A percentile compares a stretch with the other conserved stretches of the same genome.
These are phyloP conservation scores for Gossypium herbaceum DNA, from an alignment of 345 rosid species.

Conservation along the genomic window DNA sequence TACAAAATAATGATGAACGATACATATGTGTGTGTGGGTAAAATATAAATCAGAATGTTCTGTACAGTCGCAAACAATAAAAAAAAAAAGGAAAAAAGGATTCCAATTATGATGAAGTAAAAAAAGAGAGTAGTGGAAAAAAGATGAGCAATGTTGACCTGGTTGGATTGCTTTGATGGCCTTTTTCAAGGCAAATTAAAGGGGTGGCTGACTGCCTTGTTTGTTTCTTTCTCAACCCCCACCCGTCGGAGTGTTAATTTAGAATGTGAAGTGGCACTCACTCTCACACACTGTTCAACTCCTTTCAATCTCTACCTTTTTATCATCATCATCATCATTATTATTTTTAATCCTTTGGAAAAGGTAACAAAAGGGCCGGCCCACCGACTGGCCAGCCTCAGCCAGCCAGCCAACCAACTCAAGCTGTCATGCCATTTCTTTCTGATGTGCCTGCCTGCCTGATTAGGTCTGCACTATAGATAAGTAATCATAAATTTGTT, in stretches of 20 bases:
- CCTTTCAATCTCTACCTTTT: not conserved
- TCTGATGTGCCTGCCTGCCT: not conserved
- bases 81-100: not conserved
- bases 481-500: conserved; percentile 8
- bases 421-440: conserved; percentile 18
- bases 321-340: not conserved
- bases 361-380: conserved; percentile 16
- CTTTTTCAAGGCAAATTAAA: conserved; percentile 18
- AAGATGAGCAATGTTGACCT: conserved; percentile 22
- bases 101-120: conserved; percentile 20
- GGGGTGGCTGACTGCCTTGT: not conserved
- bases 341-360: conserved; percentile 1
- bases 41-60: no score
- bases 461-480: conserved; percentile 13
- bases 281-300: conserved; percentile 13
- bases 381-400: conserved; percentile 15
- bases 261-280: conserved; percentile 21
- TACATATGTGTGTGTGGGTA: not conserved
- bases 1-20: not conserved
- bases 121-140: conserved; percentile 1
- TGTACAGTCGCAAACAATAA: no score
- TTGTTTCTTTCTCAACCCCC: conserved; percentile 2
- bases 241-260: not conserved
- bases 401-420: conserved; percentile 13
- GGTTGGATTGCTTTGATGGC: not conserved